Evolutionary conservation across 768 basidiomycete genomes (phyloP), one percentile per base, ranked within the genome.

Genomic region (Leccinum disarticulatum): DNA sequence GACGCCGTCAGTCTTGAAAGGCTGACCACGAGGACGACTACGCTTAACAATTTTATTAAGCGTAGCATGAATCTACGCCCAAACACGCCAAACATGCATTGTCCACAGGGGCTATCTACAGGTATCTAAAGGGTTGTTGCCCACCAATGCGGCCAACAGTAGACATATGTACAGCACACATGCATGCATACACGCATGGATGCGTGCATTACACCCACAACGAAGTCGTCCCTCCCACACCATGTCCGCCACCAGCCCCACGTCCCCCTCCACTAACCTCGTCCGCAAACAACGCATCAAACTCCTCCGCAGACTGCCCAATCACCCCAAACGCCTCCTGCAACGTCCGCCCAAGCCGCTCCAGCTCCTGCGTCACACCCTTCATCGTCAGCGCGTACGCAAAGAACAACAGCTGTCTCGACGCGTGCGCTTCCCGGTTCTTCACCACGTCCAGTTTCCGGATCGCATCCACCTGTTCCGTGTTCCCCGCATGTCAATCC

Each of bases 381-480:
- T 93, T 90, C 93, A 97, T 95, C 56, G 92, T 90, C 60, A 95
- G 78, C 0, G 92, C 92, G 66, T 98, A 98, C 1, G 94, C 95
- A 66, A 96, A 95, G 76, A 93, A 98, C 19, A 98, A 80, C 4
- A 99, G 78, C 65, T 97, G 91, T 19, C 87, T 79, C 1, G 93
- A 95, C 2, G 86, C 90, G 66, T 88, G 85, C 14, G 89, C 87
- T 35, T 92, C 86, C 4, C 93, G 83, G 52, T 85, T 87, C 66
- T 86, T 88, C n/a, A 97, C 93, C 10, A 96, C 85, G n/a, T 95
- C 90, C 8, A 98, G 81, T 46, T 80, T 79, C 31, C 93, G 79
- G 64, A 98, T 92, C 1, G 91, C 91, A 15, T 86, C 83, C 10
- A 97, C 90, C 90, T 92, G 54, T 0, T 22, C 19, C 46, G 10